Evolutionary conservation across 345 rosid species (phyloP).

Genomic region (Rhizophora apiculata): DNA sequence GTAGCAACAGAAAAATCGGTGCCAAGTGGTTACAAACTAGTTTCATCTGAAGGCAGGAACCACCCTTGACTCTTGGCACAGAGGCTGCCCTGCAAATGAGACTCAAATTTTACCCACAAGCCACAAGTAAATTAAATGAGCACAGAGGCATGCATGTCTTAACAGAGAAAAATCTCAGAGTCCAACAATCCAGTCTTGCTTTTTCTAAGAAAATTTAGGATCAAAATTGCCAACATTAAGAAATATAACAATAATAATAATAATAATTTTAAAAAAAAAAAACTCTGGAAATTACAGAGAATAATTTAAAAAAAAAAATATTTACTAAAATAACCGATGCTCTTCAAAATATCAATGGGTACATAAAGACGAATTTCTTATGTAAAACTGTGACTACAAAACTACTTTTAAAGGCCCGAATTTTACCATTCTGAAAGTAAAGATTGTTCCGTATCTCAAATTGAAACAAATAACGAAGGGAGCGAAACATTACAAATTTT

Average conservation of each 20-base stretch:
- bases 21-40: conserved; percentile 27
- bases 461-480: no score
- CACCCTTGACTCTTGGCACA: conserved; percentile 25
- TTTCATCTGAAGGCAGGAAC: conserved; percentile 33
- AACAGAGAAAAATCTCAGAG: background rate
- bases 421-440: no score
- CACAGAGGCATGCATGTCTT: background rate
- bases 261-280: background rate
- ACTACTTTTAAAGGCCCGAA: background rate
- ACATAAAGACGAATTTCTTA: no score
- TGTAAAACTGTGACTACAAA: background rate
- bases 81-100: conserved; percentile 31
- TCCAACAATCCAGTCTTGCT: background rate
- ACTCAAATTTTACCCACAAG: background rate
- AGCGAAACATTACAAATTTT: no score
- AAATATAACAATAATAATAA: no score
- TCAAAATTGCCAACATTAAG: background rate
- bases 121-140: background rate
- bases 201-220: background rate
- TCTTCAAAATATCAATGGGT: no score
- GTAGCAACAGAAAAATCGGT: conserved; percentile 24
- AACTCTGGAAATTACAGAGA: background rate
- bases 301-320: background rate
- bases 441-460: no score
- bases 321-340: no score